Conservation (phyloP, 306 rosid genomes). For the Adenanthera pavonina region DNA sequence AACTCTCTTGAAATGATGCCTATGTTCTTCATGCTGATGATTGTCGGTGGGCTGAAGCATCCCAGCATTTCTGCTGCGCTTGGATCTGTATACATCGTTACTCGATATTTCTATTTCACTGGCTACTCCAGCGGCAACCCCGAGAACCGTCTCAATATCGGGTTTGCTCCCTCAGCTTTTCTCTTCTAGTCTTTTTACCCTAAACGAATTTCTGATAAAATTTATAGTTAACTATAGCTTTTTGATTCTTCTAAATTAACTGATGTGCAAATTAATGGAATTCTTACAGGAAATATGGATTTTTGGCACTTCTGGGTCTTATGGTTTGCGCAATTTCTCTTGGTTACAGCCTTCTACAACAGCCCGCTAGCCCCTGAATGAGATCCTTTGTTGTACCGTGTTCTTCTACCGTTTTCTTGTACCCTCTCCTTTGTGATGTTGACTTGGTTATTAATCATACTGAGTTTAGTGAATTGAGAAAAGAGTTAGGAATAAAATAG, state of each 20-base stretch:
- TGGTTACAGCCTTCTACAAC: constrained; percentile 50
- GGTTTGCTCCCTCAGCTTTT: constrained; percentile 46
- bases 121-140: constrained; percentile 87
- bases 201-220: not conserved
- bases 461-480: not conserved
- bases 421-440: not conserved
- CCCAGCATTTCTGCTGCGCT: constrained; percentile 54
- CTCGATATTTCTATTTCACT: constrained; percentile 74
- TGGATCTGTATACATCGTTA: constrained; percentile 54
- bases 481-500: constrained; percentile 5
- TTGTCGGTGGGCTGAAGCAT: constrained; percentile 75
- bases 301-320: constrained; percentile 62
- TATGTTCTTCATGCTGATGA: constrained; percentile 57
- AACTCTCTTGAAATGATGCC: constrained; percentile 80
- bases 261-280: constrained; percentile 19
- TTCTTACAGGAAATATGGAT: constrained; percentile 52
- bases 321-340: constrained; percentile 64
- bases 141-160: constrained; percentile 64
- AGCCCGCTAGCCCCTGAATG: constrained; percentile 41
- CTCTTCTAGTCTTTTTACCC: not conserved
- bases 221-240: not conserved
- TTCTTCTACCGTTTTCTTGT: not conserved
- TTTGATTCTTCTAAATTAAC: constrained; percentile 17
- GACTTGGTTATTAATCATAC: not conserved
- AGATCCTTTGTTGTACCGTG: not conserved